A percentile compares a stretch with the other conserved stretches of the same genome.
phyloP scores from a whole-genome alignment of 768 basidiomycete genomes.

The Panus rudis region DNA sequence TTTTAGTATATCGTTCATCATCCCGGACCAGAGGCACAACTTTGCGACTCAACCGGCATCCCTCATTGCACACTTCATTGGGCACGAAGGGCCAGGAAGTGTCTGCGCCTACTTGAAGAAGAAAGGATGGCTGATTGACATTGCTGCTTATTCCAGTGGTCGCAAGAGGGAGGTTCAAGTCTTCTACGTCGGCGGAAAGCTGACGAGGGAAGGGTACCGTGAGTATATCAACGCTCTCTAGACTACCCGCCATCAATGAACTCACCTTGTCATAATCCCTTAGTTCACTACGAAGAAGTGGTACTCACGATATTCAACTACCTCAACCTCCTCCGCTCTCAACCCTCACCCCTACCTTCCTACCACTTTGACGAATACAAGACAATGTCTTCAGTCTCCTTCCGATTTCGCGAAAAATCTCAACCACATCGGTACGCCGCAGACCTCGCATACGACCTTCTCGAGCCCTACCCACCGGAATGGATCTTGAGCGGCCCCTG shows the following conservation, averaged over 20 bases:
- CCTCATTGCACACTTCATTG: constrained; percentile 40
- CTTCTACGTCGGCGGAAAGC: constrained; percentile 36
- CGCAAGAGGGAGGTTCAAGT: constrained; percentile 26
- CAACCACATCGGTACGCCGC: constrained; percentile 36
- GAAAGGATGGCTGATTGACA: constrained; percentile 33
- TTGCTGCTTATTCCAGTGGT: constrained; percentile 29
- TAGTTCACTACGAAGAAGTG: constrained; percentile 37
- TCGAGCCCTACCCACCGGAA: constrained; percentile 14
- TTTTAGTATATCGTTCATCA: constrained; percentile 31
- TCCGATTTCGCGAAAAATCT: constrained; percentile 41
- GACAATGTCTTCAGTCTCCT: constrained; percentile 35
- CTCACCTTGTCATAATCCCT: constrained; percentile 26
- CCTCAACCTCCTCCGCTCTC: constrained; percentile 20
- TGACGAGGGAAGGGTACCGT: constrained; percentile 46
- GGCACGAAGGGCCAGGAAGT: constrained; percentile 47
- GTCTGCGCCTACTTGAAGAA: constrained; percentile 42
- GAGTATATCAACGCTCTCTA: constrained; percentile 12
- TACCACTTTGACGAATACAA: constrained; percentile 39
- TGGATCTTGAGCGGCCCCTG: constrained; percentile 10
- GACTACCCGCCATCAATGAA: neutral
- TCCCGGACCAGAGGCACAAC: constrained; percentile 32
- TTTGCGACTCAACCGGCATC: constrained; percentile 33
- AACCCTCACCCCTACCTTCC: constrained; percentile 13
- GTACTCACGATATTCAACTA: constrained; percentile 38
- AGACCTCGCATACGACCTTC: constrained; percentile 25